Base-by-base conservation (phyloP, 1,139 yeast species). In the Candida glucosophila region DNA sequence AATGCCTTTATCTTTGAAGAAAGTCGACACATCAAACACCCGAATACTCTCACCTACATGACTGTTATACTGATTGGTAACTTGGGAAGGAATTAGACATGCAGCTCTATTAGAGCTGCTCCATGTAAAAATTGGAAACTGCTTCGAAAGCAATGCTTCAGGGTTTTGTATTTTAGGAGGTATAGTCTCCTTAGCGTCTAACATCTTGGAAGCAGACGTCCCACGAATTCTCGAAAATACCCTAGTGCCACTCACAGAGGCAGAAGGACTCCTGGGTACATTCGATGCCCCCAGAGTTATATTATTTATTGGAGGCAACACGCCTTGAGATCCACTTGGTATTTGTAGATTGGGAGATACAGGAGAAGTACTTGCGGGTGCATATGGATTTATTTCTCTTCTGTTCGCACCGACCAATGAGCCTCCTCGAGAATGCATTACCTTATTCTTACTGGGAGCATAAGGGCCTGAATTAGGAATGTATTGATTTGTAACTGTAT, bases 41-140 rank as follows among this genome's bases (percentile, higher is more conserved):
- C 39, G 35, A 20, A 53, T 28, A 14, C 19, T 29, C 8, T 38
- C 44, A 5, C 21, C 28, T 12, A 21, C 39, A 25, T 22, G 35
- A 15, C 24, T 31, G 30, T 24, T 39, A 8, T 36, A 36, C 13
- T 32, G 34, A 9, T 40, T 33, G 12, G 22, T 14, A n/a, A 33
- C 27, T 3, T 30, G 26, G 9, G 30, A 36, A 4, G 67, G 64
- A n/a, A 55, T 39, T 24, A 63, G 40, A 7, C 39, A 35, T 1
- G 48, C 56, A 7, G 51, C 52, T 16, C 45, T 49, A 20, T 45
- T 51, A 5, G 63, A 48, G 19, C 59, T 54, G 24, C 82, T 70
- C 82, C 93, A 86, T 30, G 69, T 61, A 46, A 85, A 80, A 18
- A 86, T 49, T 0, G 95, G 95, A 48, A 80, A 81, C 46, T 83